phyloP scores from a whole-genome alignment of 192 early-diverging fungal genomes.

The Coemansia reversa region DNA sequence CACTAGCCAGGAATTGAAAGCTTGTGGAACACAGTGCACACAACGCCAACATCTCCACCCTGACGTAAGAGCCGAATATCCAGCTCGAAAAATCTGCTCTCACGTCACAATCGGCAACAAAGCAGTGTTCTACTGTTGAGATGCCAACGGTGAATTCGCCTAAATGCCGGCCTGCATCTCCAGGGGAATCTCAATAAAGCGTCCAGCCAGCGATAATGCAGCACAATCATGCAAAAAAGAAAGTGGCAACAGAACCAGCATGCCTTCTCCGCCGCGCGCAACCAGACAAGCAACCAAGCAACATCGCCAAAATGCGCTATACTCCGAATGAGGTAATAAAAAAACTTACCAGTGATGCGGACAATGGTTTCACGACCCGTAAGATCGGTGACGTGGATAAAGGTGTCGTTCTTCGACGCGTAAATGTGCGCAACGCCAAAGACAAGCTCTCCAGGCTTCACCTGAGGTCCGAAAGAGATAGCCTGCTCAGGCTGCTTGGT shows the following conservation, averaged over 20 bases:
- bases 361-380: slow-evolving; percentile 99
- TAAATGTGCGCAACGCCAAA: slow-evolving; percentile 99
- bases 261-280: slow-evolving; percentile 6
- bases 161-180: slow-evolving; percentile 37
- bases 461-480: slow-evolving; percentile 95
- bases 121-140: slow-evolving; percentile 6
- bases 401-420: slow-evolving; percentile 99
- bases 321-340: neutral
- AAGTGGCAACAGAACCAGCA: neutral
- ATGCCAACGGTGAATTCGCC: too few species aligned
- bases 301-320: neutral
- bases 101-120: neutral
- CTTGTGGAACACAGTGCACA: too few species aligned
- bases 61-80: too few species aligned
- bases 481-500: slow-evolving; percentile 78
- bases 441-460: slow-evolving; percentile 96
- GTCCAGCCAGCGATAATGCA: neutral
- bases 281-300: slow-evolving; percentile 2
- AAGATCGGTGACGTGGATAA: slow-evolving; percentile 99
- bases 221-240: slow-evolving; percentile 8
- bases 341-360: slow-evolving; percentile 90
- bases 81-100: neutral
- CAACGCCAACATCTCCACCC: too few species aligned
- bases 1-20: too few species aligned
- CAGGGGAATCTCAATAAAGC: slow-evolving; percentile 55